Conservation (phyloP, 2,329 filamentous ascomycete species). For the Coniochaeta ligniaria region DNA sequence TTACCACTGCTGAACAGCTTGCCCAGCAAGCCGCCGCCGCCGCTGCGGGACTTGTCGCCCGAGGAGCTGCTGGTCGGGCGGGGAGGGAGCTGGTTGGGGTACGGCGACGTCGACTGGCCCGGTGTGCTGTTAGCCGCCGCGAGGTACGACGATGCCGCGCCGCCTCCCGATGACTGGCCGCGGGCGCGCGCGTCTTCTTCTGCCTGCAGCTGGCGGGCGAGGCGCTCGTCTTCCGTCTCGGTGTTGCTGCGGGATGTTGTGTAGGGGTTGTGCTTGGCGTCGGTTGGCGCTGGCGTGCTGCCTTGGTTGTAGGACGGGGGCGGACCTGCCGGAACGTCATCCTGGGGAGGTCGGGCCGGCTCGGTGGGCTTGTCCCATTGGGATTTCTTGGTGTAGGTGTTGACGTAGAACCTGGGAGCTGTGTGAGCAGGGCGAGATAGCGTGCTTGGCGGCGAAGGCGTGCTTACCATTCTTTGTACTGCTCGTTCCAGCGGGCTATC, state of each 20-base stretch:
- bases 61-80: conserved; percentile 19
- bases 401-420: conserved; percentile 73
- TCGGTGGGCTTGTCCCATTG: conserved; percentile 82
- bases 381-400: conserved; percentile 79
- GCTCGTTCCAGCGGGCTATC: conserved; percentile 77
- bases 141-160: conserved; percentile 26
- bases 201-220: conserved; percentile 73
- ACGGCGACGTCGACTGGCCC: conserved; percentile 18
- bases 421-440: neutral
- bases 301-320: conserved; percentile 58
- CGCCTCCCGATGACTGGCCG: conserved; percentile 12
- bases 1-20: conserved; percentile 42
- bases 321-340: conserved; percentile 44
- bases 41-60: conserved; percentile 27
- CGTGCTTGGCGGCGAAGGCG: conserved; percentile 36
- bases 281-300: conserved; percentile 35
- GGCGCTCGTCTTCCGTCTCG: conserved; percentile 59
- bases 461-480: conserved; percentile 73
- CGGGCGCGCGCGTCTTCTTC: conserved; percentile 66
- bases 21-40: conserved; percentile 36
- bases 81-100: conserved; percentile 35
- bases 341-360: conserved; percentile 45
- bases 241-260: conserved; percentile 26
- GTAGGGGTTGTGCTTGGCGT: conserved; percentile 69
- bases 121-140: conserved; percentile 13